Conservation (phyloP, 2,329 filamentous ascomycete species). For the Clarireedia homoeocarpa region DNA sequence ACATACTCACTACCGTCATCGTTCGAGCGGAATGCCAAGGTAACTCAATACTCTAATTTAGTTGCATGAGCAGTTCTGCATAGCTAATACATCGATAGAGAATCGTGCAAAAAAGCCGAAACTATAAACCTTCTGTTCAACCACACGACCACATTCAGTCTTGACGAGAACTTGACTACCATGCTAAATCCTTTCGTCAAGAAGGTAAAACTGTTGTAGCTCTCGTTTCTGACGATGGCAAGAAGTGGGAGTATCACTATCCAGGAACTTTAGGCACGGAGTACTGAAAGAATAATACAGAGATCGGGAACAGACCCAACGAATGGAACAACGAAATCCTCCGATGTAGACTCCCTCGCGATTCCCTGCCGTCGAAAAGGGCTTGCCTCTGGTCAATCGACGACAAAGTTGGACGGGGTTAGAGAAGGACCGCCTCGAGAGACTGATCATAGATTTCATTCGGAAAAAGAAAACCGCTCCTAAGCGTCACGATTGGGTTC, state of each 20-base stretch:
- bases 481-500: neutral
- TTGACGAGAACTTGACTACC: neutral
- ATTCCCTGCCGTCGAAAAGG: neutral
- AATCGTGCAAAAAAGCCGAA: too few relatives aligned
- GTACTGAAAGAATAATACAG: neutral
- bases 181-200: neutral
- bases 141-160: neutral
- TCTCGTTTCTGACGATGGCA: neutral
- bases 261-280: neutral
- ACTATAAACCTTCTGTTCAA: too few relatives aligned
- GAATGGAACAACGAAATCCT: neutral
- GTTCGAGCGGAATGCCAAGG: too few relatives aligned
- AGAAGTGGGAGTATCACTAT: slow-evolving; percentile 1
- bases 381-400: neutral
- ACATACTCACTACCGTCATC: too few relatives aligned
- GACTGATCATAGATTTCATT: neutral
- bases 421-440: neutral
- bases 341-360: neutral
- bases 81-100: too few relatives aligned
- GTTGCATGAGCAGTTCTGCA: too few relatives aligned
- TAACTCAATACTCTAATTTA: too few relatives aligned
- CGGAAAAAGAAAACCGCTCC: neutral
- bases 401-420: neutral
- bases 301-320: neutral
- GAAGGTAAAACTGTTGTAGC: neutral